Evolutionary conservation across 768 basidiomycete species (phyloP), one percentile per base, ranked within the genome.

Genomic region (Termitomyces sp.): DNA sequence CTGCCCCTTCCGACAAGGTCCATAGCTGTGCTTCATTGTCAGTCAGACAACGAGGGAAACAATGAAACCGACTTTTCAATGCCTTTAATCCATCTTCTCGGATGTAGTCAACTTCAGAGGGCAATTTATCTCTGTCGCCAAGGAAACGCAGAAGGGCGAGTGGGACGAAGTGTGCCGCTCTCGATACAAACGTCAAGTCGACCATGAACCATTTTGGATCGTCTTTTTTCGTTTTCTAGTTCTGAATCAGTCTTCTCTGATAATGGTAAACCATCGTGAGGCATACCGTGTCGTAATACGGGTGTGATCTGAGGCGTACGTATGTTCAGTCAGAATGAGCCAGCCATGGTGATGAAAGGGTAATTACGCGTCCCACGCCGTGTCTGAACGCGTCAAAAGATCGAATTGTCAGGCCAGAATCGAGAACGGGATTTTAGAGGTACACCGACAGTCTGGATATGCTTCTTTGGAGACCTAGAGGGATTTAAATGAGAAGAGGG

Each of bases 151-250:
- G 77, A 0, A 96, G 76, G 6, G 87, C 75, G 11, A 96, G 77
- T 3, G 94, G 87, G 11, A 96, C 80, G 54, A 93, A 93, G 72
- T 94, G 76, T 32, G 70, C 62, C 5, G 88, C 79, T 24, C 89
- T 83, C 6, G 81, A 74, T 16, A 71, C 63, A 69, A 95, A 94
- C 33, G 79, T 81, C 52, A 87, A 73, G 63, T 93, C 86, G 36
- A 94, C 90, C 94, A 98, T 98, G 75, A 79, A 94, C 94, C 94
- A 98, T 67, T 81, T 90, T 1, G 94, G 94, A 11, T 84, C 76
- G 3, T 79, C 77, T 65, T 84, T 65, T 56, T 92, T 79, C 2
- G 92, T 82, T 83, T 95, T 95, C 91, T 92, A 64, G 20, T 11
- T 18, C 26, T 50, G 14, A n/a, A 52, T 57, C 54, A 58, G 28